Conservation (phyloP, 768 basidiomycete genomes). For the Lentinula detonsa region DNA sequence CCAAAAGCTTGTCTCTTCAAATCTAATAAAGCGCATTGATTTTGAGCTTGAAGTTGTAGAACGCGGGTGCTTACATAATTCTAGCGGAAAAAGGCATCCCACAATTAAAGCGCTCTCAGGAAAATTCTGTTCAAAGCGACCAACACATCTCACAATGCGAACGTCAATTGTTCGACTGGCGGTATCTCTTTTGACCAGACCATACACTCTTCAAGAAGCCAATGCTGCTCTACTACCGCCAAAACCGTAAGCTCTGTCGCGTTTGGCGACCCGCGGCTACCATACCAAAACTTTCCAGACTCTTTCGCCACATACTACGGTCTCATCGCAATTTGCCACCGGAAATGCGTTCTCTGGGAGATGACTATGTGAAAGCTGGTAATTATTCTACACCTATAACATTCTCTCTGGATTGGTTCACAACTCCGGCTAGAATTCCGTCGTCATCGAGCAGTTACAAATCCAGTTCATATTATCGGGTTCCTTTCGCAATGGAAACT, state of each 20-base stretch:
- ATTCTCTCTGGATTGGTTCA: background rate
- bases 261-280: background rate
- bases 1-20: too few relatives aligned
- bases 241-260: constrained; percentile 47
- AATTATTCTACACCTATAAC: background rate
- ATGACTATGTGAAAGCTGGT: constrained; percentile 83
- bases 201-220: constrained; percentile 54
- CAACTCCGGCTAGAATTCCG: constrained; percentile 66
- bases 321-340: constrained; percentile 65
- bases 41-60: too few relatives aligned
- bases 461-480: constrained; percentile 88
- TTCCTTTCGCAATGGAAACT: constrained; percentile 95
- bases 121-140: too few relatives aligned
- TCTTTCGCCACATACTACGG: constrained; percentile 78
- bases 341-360: constrained; percentile 83
- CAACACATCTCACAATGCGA: constrained; percentile 25
- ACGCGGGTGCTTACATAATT: too few relatives aligned
- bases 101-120: too few relatives aligned
- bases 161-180: constrained; percentile 41
- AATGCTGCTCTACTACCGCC: constrained; percentile 75
- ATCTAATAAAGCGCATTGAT: too few relatives aligned
- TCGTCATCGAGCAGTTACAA: constrained; percentile 69
- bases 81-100: too few relatives aligned
- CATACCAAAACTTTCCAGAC: constrained; percentile 30
- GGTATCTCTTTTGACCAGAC: constrained; percentile 48